Conservation (phyloP, 176 grass and related monocot genomes). For the Juncus effusus region DNA sequence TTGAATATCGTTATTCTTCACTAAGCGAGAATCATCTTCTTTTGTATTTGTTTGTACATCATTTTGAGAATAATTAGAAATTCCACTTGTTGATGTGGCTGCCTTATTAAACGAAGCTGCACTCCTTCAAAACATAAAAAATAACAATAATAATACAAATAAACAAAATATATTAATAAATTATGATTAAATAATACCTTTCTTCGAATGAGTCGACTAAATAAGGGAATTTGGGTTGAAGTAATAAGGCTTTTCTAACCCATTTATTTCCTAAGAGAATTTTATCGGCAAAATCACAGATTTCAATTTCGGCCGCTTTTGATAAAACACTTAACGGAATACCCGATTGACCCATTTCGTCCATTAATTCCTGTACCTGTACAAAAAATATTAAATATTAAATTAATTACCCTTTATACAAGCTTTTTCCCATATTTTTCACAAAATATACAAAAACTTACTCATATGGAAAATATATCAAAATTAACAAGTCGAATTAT, state of each 20-base stretch:
- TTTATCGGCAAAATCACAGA: slow-evolving; percentile 82
- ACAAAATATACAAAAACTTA: no score
- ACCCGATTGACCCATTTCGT: slow-evolving; percentile 84
- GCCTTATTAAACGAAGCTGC: slow-evolving; percentile 49
- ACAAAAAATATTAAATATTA: neutral
- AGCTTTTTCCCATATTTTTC: no score
- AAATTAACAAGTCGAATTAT: neutral
- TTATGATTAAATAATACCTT: slow-evolving; percentile 34
- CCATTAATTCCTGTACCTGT: slow-evolving; percentile 89
- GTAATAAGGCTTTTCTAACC: slow-evolving; percentile 82
- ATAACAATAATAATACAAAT: slow-evolving; percentile 11
- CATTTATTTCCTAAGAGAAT: slow-evolving; percentile 90
- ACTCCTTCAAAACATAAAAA: slow-evolving; percentile 38
- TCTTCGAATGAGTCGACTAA: slow-evolving; percentile 98
- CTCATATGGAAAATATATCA: neutral
- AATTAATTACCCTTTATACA: no score
- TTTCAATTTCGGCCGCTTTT: slow-evolving; percentile 76
- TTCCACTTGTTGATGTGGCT: slow-evolving; percentile 31
- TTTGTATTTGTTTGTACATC: slow-evolving; percentile 25
- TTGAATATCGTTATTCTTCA: slow-evolving; percentile 28
- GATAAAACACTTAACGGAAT: slow-evolving; percentile 78
- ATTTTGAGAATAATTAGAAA: slow-evolving; percentile 24
- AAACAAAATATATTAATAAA: neutral
- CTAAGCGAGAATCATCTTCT: slow-evolving; percentile 26
- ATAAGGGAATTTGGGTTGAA: slow-evolving; percentile 87